A percentile compares a stretch with the other conserved stretches of the same genome.
Evolutionary conservation across 2,329 filamentous ascomycete species (phyloP).

Genomic region (Pyrenophora graminea): DNA sequence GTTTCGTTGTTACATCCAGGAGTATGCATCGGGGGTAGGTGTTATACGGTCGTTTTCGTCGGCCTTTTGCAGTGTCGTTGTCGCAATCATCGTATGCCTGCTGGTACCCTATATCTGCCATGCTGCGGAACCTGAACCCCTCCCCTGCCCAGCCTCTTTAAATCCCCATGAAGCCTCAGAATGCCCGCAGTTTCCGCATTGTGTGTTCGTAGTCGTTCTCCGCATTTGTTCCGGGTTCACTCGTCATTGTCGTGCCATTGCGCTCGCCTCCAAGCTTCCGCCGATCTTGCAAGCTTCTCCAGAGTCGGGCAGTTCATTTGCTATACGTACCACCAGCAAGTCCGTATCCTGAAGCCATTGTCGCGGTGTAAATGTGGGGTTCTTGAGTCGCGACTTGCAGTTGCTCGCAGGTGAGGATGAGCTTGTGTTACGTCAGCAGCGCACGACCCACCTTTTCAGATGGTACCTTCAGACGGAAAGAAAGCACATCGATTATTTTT

Average conservation of each 20-base stretch:
- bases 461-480: background rate
- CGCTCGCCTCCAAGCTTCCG: conserved; percentile 10
- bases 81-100: background rate
- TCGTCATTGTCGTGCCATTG: conserved; percentile 27
- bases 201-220: background rate
- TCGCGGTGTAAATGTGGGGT: conserved; percentile 41
- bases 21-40: no score
- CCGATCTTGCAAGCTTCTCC: conserved; percentile 10
- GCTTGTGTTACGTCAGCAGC: conserved; percentile 15
- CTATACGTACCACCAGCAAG: conserved; percentile 72
- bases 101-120: background rate
- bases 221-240: conserved; percentile 10
- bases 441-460: conserved; percentile 1
- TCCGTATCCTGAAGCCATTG: conserved; percentile 83
- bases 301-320: background rate
- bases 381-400: conserved; percentile 11
- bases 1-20: background rate
- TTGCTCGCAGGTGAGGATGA: conserved; percentile 13
- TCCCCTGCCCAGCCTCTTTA: accelerated
- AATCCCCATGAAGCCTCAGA: accelerated
- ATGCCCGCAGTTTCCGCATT: background rate
- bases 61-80: background rate
- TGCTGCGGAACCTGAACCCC: no score
- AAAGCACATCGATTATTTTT: background rate
- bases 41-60: background rate